Evolutionary conservation across 345 rosid species (phyloP).

Genomic region (Salix dunnii): DNA sequence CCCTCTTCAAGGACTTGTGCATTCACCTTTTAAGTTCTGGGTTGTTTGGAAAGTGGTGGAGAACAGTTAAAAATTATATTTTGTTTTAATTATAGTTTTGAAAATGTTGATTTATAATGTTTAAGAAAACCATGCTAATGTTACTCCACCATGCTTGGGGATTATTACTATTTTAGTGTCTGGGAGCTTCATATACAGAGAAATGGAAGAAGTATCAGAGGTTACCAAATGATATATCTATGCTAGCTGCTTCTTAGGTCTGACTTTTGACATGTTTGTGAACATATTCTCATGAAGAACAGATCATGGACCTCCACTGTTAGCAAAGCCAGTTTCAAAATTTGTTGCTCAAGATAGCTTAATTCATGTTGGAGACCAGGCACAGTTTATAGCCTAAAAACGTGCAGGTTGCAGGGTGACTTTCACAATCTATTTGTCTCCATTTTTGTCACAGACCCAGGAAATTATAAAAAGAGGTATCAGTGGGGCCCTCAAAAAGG

Average conservation of each 20-base stretch:
- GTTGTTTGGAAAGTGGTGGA: too few species aligned
- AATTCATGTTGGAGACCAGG: neutral
- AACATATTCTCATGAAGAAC: neutral
- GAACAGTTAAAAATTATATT: too few species aligned
- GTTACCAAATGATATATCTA: neutral
- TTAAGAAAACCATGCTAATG: too few species aligned
- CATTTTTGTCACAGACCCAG: neutral
- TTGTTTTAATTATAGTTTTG: too few species aligned
- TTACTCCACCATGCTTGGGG: neutral
- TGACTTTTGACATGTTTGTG: neutral
- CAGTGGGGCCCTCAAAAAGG: neutral
- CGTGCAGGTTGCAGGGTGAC: neutral
- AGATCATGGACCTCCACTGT: neutral
- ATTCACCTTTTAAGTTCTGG: too few species aligned
- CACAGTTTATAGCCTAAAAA: neutral
- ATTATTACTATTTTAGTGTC: neutral
- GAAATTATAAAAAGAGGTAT: neutral
- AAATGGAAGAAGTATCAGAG: neutral
- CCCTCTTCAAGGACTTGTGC: neutral
- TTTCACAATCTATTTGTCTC: neutral
- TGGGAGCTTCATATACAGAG: neutral
- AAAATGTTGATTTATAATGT: too few species aligned
- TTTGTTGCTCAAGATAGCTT: neutral
- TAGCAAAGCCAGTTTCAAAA: neutral
- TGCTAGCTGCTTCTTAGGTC: neutral